phyloP scores from a whole-genome alignment of 192 early-diverging fungal genomes.

The Lunasporangiospora selenospora region DNA sequence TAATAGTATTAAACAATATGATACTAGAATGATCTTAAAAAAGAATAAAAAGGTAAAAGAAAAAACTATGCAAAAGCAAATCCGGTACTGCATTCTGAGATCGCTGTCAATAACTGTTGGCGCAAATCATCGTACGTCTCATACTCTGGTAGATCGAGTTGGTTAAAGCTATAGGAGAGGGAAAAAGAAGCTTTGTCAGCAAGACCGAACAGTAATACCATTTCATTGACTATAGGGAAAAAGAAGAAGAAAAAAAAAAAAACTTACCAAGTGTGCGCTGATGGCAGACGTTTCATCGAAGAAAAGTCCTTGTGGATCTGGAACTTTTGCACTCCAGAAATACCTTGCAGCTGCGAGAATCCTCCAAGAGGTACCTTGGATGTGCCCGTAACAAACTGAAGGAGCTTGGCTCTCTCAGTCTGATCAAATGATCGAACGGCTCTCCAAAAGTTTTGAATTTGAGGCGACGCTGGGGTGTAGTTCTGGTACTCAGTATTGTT shows the following conservation, averaged over 20 bases:
- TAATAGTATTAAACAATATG: too few relatives aligned
- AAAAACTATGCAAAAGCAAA: constrained; percentile 82
- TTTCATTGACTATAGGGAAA: neutral
- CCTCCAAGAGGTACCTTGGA: constrained; percentile 98
- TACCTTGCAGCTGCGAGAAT: constrained; percentile 91
- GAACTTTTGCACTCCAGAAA: constrained; percentile 96
- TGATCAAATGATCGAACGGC: constrained; percentile 96
- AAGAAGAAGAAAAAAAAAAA: constrained; percentile 10
- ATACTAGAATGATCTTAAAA: neutral
- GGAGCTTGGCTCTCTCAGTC: constrained; percentile 96
- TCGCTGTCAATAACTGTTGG: constrained; percentile 82
- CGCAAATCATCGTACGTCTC: constrained; percentile 91
- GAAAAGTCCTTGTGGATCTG: constrained; percentile 98
- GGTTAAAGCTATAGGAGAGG: constrained; percentile 83
- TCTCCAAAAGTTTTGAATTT: constrained; percentile 99
- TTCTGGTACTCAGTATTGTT: constrained; percentile 98
- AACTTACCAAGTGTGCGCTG: constrained; percentile 95
- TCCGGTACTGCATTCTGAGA: constrained; percentile 91
- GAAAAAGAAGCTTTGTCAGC: constrained; percentile 1
- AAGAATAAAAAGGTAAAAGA: too few relatives aligned
- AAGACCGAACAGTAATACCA: constrained; percentile 1
- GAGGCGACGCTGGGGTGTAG: constrained; percentile 83
- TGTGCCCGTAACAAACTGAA: constrained; percentile 98
- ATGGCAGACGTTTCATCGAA: constrained; percentile 85
- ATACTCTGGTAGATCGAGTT: constrained; percentile 95